Conservation (phyloP, 192 early-diverging fungal genomes). For the Rhizoclosmatium globosum region DNA sequence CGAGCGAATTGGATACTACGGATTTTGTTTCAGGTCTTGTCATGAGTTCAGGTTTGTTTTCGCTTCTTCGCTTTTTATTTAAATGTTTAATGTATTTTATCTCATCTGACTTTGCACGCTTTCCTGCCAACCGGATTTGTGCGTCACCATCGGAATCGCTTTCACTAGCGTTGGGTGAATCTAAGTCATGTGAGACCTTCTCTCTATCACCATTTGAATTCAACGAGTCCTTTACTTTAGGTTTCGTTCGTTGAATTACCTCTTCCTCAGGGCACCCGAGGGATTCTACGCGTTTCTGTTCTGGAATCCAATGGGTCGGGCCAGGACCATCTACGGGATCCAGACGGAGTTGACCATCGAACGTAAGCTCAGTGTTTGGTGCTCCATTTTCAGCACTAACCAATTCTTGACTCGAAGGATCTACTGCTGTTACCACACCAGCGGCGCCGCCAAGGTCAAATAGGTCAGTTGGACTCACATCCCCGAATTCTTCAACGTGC, state of each 20-base stretch:
- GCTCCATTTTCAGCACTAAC: neutral
- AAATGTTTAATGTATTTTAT: no score
- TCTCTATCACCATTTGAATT: slow-evolving; percentile 1
- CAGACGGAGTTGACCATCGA: slow-evolving; percentile 6
- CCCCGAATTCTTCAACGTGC: slow-evolving; percentile 11
- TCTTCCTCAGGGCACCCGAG: slow-evolving; percentile 9
- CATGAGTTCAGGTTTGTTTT: no score
- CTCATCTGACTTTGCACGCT: no score
- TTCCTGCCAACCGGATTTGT: no score
- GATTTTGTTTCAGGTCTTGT: no score
- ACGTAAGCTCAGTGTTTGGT: neutral
- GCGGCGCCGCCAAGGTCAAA: neutral
- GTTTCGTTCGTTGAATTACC: neutral
- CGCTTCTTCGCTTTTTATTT: no score
- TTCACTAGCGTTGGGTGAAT: no score
- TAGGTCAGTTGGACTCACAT: neutral
- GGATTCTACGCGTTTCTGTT: slow-evolving; percentile 1
- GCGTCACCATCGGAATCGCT: no score
- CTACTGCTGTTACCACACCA: neutral
- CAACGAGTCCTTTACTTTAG: neutral
- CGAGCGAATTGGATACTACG: no score
- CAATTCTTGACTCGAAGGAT: neutral
- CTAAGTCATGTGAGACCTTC: no score
- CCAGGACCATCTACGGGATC: neutral
- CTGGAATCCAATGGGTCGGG: neutral